Evolutionary conservation across 2,329 filamentous ascomycete genomes (phyloP).

Genomic region (Shiraia sp.): DNA sequence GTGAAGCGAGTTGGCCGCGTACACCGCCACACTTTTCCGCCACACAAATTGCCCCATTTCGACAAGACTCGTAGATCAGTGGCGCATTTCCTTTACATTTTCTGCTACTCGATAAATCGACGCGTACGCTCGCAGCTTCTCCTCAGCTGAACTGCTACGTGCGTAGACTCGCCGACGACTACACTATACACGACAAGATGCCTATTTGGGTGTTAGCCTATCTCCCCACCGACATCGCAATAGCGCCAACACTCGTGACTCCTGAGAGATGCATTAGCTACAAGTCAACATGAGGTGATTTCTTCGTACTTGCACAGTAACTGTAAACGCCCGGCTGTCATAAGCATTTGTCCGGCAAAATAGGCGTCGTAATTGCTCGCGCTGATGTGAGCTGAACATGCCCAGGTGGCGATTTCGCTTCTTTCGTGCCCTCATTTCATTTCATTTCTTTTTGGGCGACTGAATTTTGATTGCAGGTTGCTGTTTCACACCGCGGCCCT

Average conservation of each 20-base stretch:
- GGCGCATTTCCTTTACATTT: too few species aligned
- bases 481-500: slow-evolving; percentile 4
- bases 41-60: too few species aligned
- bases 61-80: too few species aligned
- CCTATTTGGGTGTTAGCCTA: too few species aligned
- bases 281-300: slow-evolving; percentile 13
- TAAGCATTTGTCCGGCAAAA: slow-evolving; percentile 6
- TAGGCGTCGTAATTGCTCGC: slow-evolving; percentile 3
- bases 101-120: too few species aligned
- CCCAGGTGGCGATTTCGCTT: slow-evolving; percentile 11
- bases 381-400: slow-evolving; percentile 12
- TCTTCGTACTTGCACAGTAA: slow-evolving; percentile 13
- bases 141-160: too few species aligned
- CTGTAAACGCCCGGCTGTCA: slow-evolving; percentile 14
- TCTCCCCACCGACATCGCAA: neutral
- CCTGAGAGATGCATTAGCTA: slow-evolving; percentile 19
- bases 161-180: too few species aligned
- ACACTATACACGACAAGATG: too few species aligned
- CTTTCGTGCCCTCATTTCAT: slow-evolving; percentile 15
- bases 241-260: slow-evolving; percentile 5
- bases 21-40: too few species aligned
- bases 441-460: slow-evolving; percentile 13
- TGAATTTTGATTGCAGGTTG: slow-evolving; percentile 13
- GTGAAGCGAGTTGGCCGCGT: too few species aligned
- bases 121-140: too few species aligned